phyloP scores from a whole-genome alignment of 805 yeast species.

The Wickerhamiella musiphila region DNA sequence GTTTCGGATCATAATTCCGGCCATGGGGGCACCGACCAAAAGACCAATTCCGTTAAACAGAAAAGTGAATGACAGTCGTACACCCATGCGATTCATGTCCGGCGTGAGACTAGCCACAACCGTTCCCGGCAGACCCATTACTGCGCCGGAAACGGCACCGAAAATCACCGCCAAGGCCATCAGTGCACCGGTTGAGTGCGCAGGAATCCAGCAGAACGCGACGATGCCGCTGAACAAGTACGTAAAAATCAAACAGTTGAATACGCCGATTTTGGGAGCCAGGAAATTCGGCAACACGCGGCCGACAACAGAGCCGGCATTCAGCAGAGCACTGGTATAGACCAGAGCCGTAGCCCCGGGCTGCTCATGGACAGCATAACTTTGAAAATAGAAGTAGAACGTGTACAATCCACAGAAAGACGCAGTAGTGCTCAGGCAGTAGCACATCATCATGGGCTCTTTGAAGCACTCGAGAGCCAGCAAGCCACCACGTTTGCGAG shows the following conservation, averaged over 20 bases:
- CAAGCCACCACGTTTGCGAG: slow-evolving; percentile 15
- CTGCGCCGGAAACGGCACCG: slow-evolving; percentile 19
- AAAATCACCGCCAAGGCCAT: slow-evolving; percentile 17
- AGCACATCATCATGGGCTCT: slow-evolving; percentile 15
- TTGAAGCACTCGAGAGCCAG: slow-evolving; percentile 16
- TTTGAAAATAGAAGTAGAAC: slow-evolving; percentile 21
- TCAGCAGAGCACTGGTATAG: slow-evolving; percentile 21
- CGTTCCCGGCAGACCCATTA: slow-evolving; percentile 18
- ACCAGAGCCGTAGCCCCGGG: slow-evolving; percentile 10
- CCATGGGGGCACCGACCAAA: slow-evolving; percentile 16
- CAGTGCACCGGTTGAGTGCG: slow-evolving; percentile 13
- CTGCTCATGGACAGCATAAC: slow-evolving; percentile 18
- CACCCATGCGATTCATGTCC: slow-evolving; percentile 14
- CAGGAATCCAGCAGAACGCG: slow-evolving; percentile 21
- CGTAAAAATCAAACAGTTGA: neutral
- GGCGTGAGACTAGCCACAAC: slow-evolving; percentile 16
- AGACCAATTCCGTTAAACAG: slow-evolving; percentile 34
- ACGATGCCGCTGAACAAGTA: slow-evolving; percentile 16
- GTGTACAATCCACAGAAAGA: slow-evolving; percentile 20
- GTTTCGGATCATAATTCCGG: slow-evolving; percentile 11
- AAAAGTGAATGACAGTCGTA: slow-evolving; percentile 43
- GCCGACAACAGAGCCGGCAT: slow-evolving; percentile 30
- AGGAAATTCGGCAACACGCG: slow-evolving; percentile 31
- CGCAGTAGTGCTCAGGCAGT: slow-evolving; percentile 14
- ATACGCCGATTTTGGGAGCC: slow-evolving; percentile 23